Evolutionary conservation across 75 land plant genomes (phyloP), one percentile per base, ranked within the genome.

Genomic region (Larix kaempferi): DNA sequence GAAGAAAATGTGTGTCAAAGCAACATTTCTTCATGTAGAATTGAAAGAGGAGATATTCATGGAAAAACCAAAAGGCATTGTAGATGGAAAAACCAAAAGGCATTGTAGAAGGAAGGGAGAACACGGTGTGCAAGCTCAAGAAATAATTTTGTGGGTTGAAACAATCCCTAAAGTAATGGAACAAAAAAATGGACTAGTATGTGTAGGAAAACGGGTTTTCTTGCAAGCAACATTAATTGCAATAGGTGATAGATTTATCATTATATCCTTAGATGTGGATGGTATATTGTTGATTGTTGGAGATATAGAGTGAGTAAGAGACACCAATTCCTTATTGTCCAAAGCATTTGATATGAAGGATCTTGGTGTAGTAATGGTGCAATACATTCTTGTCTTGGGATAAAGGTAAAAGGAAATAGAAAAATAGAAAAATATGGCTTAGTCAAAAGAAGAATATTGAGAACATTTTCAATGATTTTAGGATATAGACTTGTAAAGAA

Each of bases 141-240:
- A 79, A 72, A 57, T 71, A 60, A 1, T 10, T 79, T 1, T 79
- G 56, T 79, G 80, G 74, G n/a, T 62, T 79, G 7, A 79, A 79
- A 56, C 80, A 79, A 66, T 67, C 80, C 8, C 74, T 74, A 12
- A 26, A 29, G 22, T 58, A 67, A 56, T 71, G 75, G 74, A 71
- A 56, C 58, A 13, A 56, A n/a, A 2, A 63, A 1, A 55, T 16
- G 2, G 29, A n/a, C 33, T 0, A 5, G 1, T 79, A 54, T 58
- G 4, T 78, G 67, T 19, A 6, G 14, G 57, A 37, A 26, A 13
- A 71, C n/a, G 2, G 80, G 74, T 22, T 79, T 49, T 57, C 5
- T 22, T 3, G 27, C 8, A n/a, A 23, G 58, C 4, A 19, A 5
- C 1, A 27, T 74, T 27, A 62, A 73, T 5, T 54, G 11, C 39